These are phyloP conservation scores for Arthrobotrys pseudoclavata DNA, from an alignment of 2,329 filamentous ascomycete genomes.

Conservation along the genomic window DNA sequence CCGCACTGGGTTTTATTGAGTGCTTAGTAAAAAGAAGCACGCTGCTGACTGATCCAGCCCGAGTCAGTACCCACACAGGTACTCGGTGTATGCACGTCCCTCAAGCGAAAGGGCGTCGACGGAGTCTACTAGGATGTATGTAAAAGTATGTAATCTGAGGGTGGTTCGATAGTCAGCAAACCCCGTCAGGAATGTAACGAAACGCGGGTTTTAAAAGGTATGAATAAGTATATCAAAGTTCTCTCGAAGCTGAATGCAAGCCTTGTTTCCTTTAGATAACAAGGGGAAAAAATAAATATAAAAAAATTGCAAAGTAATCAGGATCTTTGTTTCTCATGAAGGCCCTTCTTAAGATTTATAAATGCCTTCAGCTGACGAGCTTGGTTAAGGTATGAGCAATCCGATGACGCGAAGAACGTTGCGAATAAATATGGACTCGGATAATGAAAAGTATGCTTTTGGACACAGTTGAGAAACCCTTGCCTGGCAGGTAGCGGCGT, in stretches of 20 bases:
- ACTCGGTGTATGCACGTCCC: constrained; percentile 17
- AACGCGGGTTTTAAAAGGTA: constrained; percentile 33
- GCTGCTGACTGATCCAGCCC: constrained; percentile 57
- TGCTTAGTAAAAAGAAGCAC: constrained; percentile 55
- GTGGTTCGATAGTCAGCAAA: constrained; percentile 42
- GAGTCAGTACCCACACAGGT: constrained; percentile 35
- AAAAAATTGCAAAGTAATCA: constrained; percentile 27
- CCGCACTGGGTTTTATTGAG: constrained; percentile 39
- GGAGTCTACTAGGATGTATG: neutral
- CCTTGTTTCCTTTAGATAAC: no score
- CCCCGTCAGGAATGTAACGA: constrained; percentile 22
- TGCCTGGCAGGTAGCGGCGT: constrained; percentile 17
- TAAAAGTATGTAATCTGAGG: constrained; percentile 33
- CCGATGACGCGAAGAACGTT: constrained; percentile 56
- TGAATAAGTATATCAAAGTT: neutral
- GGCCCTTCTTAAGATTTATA: constrained; percentile 3
- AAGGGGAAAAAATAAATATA: neutral
- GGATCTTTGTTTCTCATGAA: neutral
- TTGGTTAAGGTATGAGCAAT: constrained; percentile 52
- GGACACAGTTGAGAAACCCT: constrained; percentile 35
- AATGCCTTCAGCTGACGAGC: constrained; percentile 37
- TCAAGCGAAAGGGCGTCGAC: constrained; percentile 20
- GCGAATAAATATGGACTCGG: constrained; percentile 18
- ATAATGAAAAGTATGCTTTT: constrained; percentile 55
- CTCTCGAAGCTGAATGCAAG: no score